Base-by-base conservation (phyloP, 805 yeast genomes). In the Candida sithepensis region DNA sequence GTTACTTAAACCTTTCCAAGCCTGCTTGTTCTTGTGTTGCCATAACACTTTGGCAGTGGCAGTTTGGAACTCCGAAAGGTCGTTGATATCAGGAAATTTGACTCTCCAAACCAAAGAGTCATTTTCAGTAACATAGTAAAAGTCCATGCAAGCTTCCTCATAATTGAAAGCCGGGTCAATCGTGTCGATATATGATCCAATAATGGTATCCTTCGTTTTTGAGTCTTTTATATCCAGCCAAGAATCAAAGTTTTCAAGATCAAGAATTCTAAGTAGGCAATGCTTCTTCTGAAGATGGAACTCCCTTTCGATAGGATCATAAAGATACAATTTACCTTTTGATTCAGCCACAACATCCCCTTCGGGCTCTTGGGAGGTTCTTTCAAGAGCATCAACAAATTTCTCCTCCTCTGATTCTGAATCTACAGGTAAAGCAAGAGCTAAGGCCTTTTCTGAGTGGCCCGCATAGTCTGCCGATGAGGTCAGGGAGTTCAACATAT, bases 111-210 rank as follows among this genome's bases (percentile, higher is more conserved):
- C 83, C 22, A 73, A 68, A 0, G 82, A 75, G 1, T 62, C 56
- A 2, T 64, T 62, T 5, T 63, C 73, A 4, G 67, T 55, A 23
- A 65, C 68, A 52, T 78, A 73, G 61, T 86, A 85, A 74, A 88
- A 89, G 13, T 85, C 75, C 54, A 89, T 85, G 1, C 87, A 74
- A 13, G 64, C 53, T 28, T 75, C 62, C 12, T 75, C 81, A 51
- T 71, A 74, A 59, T 83, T 81, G 60, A 87, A 83, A n/a, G 77
- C 72, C 2, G 94, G 88, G 58, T 77, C 82, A 65, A 88, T 68
- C 24, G 74, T 72, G 12, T 78, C 72, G 20, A 85, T 61, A 3
- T 60, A 61, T 4, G 73, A 63, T 1, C 76, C 78, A 4, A 81
- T 49, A 19, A 69, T 46, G 2, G 62, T 54, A 4, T 60, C 56